Conservation (phyloP, 192 early-diverging fungal species). For the Phlyctochytrium arcticum region DNA sequence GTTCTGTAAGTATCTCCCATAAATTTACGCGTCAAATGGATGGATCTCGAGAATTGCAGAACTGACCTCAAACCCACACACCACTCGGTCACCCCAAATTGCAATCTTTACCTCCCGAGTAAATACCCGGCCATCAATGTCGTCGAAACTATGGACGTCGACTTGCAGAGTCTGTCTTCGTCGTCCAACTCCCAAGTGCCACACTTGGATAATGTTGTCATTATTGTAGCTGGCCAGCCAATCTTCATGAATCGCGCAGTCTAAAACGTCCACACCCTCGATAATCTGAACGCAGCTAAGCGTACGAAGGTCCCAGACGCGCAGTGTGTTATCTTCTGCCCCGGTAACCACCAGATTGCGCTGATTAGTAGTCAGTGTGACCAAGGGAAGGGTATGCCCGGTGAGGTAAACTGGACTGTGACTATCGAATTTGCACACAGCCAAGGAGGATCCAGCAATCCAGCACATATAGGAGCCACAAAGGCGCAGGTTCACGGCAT, state of each 20-base stretch:
- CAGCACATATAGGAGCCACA: slow-evolving; percentile 30
- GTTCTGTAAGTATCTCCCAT: slow-evolving; percentile 21
- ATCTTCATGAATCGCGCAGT: slow-evolving; percentile 27
- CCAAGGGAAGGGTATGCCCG: slow-evolving; percentile 25
- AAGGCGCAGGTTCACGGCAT: slow-evolving; percentile 34
- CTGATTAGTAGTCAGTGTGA: slow-evolving; percentile 27
- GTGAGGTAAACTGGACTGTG: slow-evolving; percentile 15
- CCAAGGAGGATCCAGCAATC: slow-evolving; percentile 17
- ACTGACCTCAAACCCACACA: slow-evolving; percentile 36
- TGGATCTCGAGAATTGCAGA: not conserved
- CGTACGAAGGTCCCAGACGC: slow-evolving; percentile 23
- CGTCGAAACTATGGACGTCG: slow-evolving; percentile 13
- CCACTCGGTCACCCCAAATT: slow-evolving; percentile 24
- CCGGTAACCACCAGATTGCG: slow-evolving; percentile 29
- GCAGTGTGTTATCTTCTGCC: slow-evolving; percentile 24
- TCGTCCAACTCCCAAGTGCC: not conserved
- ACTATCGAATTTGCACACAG: slow-evolving; percentile 24
- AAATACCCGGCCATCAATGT: slow-evolving; percentile 20
- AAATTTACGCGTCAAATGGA: too few species aligned
- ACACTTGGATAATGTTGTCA: slow-evolving; percentile 28
- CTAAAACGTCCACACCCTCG: slow-evolving; percentile 22
- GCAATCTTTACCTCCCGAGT: slow-evolving; percentile 32
- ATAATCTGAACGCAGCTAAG: slow-evolving; percentile 13
- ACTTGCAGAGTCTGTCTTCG: slow-evolving; percentile 4
- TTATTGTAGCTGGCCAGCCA: slow-evolving; percentile 26